A percentile compares a stretch with the other conserved stretches of the same genome.
Conservation (phyloP, 495 filamentous ascomycete genomes). For the Penicillium antarcticum region DNA sequence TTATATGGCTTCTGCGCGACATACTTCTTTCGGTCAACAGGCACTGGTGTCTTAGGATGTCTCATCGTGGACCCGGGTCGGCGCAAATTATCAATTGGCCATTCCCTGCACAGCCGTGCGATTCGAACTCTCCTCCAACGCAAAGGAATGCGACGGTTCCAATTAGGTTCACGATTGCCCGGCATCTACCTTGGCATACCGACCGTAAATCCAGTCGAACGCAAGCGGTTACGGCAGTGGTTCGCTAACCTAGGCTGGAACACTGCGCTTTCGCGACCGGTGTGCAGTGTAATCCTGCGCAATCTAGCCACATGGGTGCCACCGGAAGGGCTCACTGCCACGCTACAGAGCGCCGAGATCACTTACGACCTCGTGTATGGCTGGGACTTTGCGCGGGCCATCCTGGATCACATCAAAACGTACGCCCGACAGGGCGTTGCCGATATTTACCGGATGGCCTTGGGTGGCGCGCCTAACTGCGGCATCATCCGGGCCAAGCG, state of each 20-base stretch:
- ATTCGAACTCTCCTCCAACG: constrained; percentile 67
- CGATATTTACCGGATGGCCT: constrained; percentile 75
- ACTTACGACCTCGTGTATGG: constrained; percentile 73
- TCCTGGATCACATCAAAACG: constrained; percentile 71
- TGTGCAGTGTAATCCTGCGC: constrained; percentile 63
- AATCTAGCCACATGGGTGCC: constrained; percentile 70
- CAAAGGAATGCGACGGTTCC: constrained; percentile 67
- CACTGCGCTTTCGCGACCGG: constrained; percentile 55
- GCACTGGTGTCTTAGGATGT: constrained; percentile 73
- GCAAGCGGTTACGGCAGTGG: constrained; percentile 60
- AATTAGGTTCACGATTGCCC: constrained; percentile 74
- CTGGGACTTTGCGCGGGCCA: constrained; percentile 67
- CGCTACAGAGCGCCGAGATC: constrained; percentile 61
- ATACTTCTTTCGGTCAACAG: constrained; percentile 67
- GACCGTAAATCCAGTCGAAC: constrained; percentile 52
- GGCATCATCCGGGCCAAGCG: constrained; percentile 81
- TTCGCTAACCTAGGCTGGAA: constrained; percentile 72
- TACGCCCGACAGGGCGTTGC: constrained; percentile 77
- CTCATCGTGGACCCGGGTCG: constrained; percentile 80
- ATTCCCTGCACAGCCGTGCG: constrained; percentile 78
- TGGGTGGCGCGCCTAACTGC: constrained; percentile 67
- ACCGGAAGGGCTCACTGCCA: constrained; percentile 68
- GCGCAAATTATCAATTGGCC: constrained; percentile 80
- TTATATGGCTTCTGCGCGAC: constrained; percentile 88
- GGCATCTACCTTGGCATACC: constrained; percentile 80